These are phyloP conservation scores for Fusarium tuaranense DNA, from an alignment of 2,329 filamentous ascomycete genomes.

Conservation along the genomic window DNA sequence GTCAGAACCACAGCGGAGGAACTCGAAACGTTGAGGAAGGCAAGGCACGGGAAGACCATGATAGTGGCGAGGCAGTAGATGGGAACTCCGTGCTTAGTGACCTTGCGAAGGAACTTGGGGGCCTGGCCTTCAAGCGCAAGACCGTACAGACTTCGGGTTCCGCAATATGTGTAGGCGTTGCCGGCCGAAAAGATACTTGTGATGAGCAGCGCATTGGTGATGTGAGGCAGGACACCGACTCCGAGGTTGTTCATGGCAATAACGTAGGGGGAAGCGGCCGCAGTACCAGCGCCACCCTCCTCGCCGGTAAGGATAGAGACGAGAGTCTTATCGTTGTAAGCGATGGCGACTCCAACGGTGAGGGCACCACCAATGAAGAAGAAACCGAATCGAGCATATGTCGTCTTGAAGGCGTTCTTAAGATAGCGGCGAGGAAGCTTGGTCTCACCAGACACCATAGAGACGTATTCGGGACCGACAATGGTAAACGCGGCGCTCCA, in stretches of 20 bases:
- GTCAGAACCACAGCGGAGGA: conserved; percentile 59
- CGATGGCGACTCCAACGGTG: conserved; percentile 71
- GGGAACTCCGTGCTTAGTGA: conserved; percentile 69
- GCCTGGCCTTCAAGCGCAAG: conserved; percentile 62
- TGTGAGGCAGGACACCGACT: conserved; percentile 63
- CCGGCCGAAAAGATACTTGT: conserved; percentile 57
- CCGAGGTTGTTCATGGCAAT: conserved; percentile 68
- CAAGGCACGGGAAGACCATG: conserved; percentile 62
- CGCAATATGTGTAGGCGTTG: conserved; percentile 63
- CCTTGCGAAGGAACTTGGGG: conserved; percentile 64
- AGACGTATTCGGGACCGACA: conserved; percentile 73
- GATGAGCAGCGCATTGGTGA: conserved; percentile 64
- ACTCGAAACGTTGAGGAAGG: conserved; percentile 61
- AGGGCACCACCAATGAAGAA: conserved; percentile 30
- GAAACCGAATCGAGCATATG: conserved; percentile 23
- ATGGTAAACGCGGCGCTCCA: conserved; percentile 61
- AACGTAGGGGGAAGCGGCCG: conserved; percentile 69
- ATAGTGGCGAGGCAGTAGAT: conserved; percentile 66
- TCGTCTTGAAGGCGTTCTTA: conserved; percentile 31
- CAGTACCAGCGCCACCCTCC: conserved; percentile 51
- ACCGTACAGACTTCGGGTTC: conserved; percentile 60
- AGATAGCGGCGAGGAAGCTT: conserved; percentile 26
- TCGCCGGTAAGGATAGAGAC: conserved; percentile 56
- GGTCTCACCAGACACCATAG: conserved; percentile 26
- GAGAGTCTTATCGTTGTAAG: conserved; percentile 71